Conservation (phyloP, 306 rosid species). For the Abrus pulchellus region DNA sequence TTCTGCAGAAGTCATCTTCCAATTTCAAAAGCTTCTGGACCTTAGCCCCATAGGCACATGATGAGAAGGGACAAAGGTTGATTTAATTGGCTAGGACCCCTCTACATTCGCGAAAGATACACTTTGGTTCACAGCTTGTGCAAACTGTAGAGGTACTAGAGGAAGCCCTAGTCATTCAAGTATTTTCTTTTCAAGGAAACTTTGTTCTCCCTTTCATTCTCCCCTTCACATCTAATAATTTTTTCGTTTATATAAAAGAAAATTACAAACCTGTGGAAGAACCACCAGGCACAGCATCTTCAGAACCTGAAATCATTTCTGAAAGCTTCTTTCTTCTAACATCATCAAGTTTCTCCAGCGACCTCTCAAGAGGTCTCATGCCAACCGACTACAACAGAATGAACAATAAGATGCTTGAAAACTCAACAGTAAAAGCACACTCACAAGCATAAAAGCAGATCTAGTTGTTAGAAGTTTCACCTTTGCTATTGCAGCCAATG, state of each 20-base stretch:
- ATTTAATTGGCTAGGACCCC: neutral
- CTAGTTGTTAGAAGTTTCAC: slow-evolving; percentile 50
- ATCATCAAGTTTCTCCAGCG: slow-evolving; percentile 96
- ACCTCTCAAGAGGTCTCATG: slow-evolving; percentile 96
- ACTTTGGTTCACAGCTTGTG: slow-evolving; percentile 10
- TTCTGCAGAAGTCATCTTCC: neutral
- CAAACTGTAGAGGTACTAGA: neutral
- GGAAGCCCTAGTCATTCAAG: neutral
- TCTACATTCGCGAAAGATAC: neutral
- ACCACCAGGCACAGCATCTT: slow-evolving; percentile 69
- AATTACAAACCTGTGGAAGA: slow-evolving; percentile 70
- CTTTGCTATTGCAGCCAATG: slow-evolving; percentile 94
- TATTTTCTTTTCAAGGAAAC: neutral
- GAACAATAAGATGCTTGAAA: slow-evolving; percentile 42
- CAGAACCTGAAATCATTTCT: slow-evolving; percentile 93
- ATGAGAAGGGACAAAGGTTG: neutral
- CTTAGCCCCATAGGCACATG: neutral
- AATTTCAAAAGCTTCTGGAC: neutral
- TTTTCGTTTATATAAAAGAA: neutral
- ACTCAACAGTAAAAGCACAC: slow-evolving; percentile 31
- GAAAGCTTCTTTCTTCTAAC: slow-evolving; percentile 95
- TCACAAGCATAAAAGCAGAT: slow-evolving; percentile 28
- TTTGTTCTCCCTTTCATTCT: neutral
- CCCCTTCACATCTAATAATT: slow-evolving; percentile 27
- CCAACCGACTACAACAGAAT: slow-evolving; percentile 78